phyloP scores from a whole-genome alignment of 2,329 filamentous ascomycete species.

The Colletotrichum sp. region DNA sequence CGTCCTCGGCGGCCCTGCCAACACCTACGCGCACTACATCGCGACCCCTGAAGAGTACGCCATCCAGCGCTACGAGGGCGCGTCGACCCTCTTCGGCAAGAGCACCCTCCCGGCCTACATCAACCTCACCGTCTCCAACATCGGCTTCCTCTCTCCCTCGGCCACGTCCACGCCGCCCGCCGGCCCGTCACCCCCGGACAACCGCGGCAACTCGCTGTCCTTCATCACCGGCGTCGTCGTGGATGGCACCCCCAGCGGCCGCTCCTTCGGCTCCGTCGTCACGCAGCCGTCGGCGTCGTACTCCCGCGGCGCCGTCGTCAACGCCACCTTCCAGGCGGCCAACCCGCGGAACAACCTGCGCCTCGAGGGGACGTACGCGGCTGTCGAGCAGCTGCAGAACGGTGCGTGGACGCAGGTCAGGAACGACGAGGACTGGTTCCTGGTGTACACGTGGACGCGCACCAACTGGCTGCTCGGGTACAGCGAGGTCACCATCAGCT shows the following conservation, averaged over 20 bases:
- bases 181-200: slow-evolving; percentile 77
- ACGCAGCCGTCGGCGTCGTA: slow-evolving; percentile 60
- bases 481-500: slow-evolving; percentile 79
- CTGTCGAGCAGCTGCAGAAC: slow-evolving; percentile 67
- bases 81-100: slow-evolving; percentile 85
- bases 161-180: slow-evolving; percentile 46
- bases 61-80: slow-evolving; percentile 93
- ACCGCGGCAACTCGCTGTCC: slow-evolving; percentile 74
- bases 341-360: slow-evolving; percentile 90
- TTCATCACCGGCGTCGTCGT: slow-evolving; percentile 83
- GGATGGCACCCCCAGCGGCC: slow-evolving; percentile 70
- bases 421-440: slow-evolving; percentile 81
- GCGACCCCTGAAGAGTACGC: slow-evolving; percentile 80
- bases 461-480: slow-evolving; percentile 72
- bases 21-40: slow-evolving; percentile 87
- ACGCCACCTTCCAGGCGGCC: slow-evolving; percentile 78
- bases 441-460: slow-evolving; percentile 82
- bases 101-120: slow-evolving; percentile 87
- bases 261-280: slow-evolving; percentile 72
- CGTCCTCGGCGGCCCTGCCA: slow-evolving; percentile 86
- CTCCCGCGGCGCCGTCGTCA: slow-evolving; percentile 64
- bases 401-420: slow-evolving; percentile 68
- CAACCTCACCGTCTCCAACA: slow-evolving; percentile 78
- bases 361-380: slow-evolving; percentile 77
- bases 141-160: slow-evolving; percentile 66